phyloP scores from a whole-genome alignment of 352 stramenopile species.

The Pythium oligandrum region DNA sequence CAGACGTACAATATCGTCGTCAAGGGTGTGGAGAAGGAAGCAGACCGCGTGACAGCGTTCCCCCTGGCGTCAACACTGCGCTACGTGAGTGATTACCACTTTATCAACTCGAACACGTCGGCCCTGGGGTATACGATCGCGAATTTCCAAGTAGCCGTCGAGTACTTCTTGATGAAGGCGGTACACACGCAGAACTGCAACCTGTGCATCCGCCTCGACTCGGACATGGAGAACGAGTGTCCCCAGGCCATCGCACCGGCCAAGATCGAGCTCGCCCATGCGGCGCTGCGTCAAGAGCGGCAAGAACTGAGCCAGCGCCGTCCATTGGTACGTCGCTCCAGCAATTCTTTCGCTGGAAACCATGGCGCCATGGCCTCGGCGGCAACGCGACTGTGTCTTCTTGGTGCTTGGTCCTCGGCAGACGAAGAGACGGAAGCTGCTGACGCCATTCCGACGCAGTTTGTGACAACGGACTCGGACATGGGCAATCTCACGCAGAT shows the following conservation, averaged over 20 bases:
- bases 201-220: conserved; percentile 18
- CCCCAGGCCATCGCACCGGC: conserved; percentile 11
- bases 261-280: not conserved
- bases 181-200: conserved; percentile 18
- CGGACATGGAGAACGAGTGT: conserved; percentile 10
- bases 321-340: not conserved
- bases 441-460: not conserved
- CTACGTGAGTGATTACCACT: conserved; percentile 78
- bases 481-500: conserved; percentile 27
- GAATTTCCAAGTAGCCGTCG: conserved; percentile 75
- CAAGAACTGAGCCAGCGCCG: not conserved
- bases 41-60: conserved; percentile 20
- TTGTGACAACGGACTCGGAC: not conserved
- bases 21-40: conserved; percentile 6
- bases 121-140: conserved; percentile 73
- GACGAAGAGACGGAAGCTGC: conserved; percentile 8
- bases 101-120: conserved; percentile 82
- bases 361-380: not conserved
- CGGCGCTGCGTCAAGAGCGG: not conserved
- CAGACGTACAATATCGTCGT: conserved; percentile 33
- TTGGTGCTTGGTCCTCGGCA: conserved; percentile 45
- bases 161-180: conserved; percentile 66
- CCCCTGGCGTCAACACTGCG: conserved; percentile 50
- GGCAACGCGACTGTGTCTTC: conserved; percentile 18
- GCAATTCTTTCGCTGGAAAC: not conserved